A percentile compares a stretch with the other conserved stretches of the same genome.
Evolutionary conservation across 257 asterid genomes (phyloP).

Genomic region (Oldenlandia corymbosa): DNA sequence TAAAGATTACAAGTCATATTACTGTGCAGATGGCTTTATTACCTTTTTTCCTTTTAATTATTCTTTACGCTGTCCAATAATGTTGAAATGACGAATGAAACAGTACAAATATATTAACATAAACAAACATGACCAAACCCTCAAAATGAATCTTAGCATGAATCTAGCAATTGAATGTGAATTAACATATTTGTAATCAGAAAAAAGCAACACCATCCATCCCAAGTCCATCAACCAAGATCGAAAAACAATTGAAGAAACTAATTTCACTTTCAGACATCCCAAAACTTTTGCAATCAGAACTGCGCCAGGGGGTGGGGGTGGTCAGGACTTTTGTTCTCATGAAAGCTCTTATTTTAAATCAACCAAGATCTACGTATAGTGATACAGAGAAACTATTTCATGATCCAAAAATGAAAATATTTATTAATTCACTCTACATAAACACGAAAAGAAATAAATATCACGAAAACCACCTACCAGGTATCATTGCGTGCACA

Average conservation of each 20-base stretch:
- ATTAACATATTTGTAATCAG: too few species aligned
- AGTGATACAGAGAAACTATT: not conserved
- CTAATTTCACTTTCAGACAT: too few species aligned
- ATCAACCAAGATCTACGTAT: not conserved
- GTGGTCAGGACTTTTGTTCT: too few species aligned
- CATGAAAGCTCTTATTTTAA: too few species aligned
- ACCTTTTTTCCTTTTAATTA: not conserved
- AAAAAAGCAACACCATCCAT: too few species aligned
- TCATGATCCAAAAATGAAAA: not conserved
- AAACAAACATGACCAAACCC: slow-evolving; percentile 4
- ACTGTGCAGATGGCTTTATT: not conserved
- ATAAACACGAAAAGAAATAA: not conserved
- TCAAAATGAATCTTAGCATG: not conserved
- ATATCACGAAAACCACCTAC: slow-evolving; percentile 38
- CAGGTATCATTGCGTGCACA: slow-evolving; percentile 77
- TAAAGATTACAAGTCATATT: not conserved
- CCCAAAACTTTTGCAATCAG: too few species aligned
- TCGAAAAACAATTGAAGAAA: too few species aligned
- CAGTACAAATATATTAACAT: not conserved
- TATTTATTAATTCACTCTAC: not conserved
- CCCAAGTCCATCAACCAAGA: not conserved
- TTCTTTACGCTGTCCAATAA: too few species aligned
- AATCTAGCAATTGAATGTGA: not conserved
- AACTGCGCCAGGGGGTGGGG: too few species aligned
- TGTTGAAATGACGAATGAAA: not conserved